Conservation (phyloP, 352 stramenopile species). For the Globisporangium alternatum region DNA sequence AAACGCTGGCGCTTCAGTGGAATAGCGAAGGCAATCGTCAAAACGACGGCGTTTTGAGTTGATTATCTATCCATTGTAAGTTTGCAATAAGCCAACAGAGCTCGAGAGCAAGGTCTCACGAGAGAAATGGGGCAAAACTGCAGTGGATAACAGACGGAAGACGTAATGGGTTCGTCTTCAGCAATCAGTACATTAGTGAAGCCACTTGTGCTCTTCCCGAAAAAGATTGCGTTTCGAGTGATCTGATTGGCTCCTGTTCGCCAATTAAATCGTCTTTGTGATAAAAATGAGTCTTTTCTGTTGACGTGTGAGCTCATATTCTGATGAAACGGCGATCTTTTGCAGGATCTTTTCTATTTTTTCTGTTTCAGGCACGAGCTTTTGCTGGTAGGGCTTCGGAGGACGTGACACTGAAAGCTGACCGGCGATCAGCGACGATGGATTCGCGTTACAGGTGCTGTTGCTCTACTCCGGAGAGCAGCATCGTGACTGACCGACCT, state of each 20-base stretch:
- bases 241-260: neutral
- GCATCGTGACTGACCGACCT: no score
- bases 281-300: neutral
- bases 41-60: neutral
- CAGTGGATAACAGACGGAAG: no score
- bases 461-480: no score
- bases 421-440: no score
- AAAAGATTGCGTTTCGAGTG: constrained; percentile 1
- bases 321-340: neutral
- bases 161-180: neutral
- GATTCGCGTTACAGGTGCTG: no score
- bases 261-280: constrained; percentile 1
- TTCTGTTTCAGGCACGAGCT: no score
- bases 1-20: neutral
- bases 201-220: neutral
- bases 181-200: neutral
- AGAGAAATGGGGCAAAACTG: neutral
- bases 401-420: no score
- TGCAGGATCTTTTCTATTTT: neutral
- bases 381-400: neutral
- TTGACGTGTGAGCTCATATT: neutral
- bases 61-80: no score
- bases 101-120: no score
- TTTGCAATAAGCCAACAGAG: no score
- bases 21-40: neutral